Base-by-base conservation (phyloP, 2,329 filamentous ascomycete genomes). In the Westerdykella aurantiaca region DNA sequence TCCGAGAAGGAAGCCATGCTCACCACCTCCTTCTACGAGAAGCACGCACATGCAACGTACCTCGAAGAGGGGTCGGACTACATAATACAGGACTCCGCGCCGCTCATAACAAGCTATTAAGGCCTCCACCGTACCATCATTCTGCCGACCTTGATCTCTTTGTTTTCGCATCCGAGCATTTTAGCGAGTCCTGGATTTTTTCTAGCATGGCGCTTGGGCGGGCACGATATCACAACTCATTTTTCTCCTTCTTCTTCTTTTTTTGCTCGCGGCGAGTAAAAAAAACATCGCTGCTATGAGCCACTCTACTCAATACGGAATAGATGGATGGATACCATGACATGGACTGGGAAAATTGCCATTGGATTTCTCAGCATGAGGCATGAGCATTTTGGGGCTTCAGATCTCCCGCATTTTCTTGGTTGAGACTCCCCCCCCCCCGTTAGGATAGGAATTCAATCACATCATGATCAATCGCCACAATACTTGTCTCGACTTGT, bases 1-100 rank as follows among this genome's bases (percentile, higher is more conserved):
- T 67, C 65, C 38, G 67, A 73, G 43, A 73, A 74, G 60, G 61
- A 73, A 49, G 62, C 69, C 38, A 71, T 73, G 59, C 65, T 71
- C 56, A 72, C 70, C 33, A 71, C 71, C 47, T 59, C 61, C 45
- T 72, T 68, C 60, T 73, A 71, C 68, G 58, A 67, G 51, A 54
- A 57, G 52, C 37, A 48, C 25, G 51, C 63, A 44, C 58, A 62
- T 53, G 58, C 58, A 44, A 58, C 61, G 52, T 68, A 63, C 47
- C 52, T 64, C 49, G 61, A 66, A 48, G 55, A 65, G 56, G 25
- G 11, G 25, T 6, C 33, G n/a, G 56, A 63, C 56, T 63, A 67
- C 57, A 56, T 56, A 43, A 58, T 71, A 58, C 59, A 70, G 56
- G 67, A 72, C 56, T 61, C 51, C 51, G 57, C 63, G 44, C 66